Evolutionary conservation across 129 eudicot genomes (phyloP).

Genomic region (Flaveria trinervia): DNA sequence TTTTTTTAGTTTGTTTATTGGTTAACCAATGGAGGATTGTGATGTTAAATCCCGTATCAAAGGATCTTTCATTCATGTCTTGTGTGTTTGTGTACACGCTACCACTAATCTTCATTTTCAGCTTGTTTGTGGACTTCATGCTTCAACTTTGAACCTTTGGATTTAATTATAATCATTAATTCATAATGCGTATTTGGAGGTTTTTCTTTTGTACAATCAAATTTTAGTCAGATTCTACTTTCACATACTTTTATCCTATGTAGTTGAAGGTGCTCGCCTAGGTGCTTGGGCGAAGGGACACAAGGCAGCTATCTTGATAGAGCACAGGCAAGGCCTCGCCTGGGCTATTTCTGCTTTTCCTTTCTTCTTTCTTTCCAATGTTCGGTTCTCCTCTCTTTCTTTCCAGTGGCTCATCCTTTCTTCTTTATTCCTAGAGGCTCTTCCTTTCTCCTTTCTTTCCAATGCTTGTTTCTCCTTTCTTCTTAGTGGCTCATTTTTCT

Average conservation of each 20-base stretch:
- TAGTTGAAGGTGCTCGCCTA: too few species aligned
- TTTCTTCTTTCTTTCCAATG: too few species aligned
- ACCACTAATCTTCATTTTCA: background rate
- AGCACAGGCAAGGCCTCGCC: too few species aligned
- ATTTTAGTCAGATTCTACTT: background rate
- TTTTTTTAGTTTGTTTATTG: background rate
- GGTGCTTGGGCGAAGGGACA: too few species aligned
- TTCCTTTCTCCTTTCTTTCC: too few species aligned
- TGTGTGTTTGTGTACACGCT: constrained; percentile 1
- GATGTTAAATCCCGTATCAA: background rate
- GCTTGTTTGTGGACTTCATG: background rate
- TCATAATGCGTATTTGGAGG: background rate
- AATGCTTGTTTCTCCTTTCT: too few species aligned
- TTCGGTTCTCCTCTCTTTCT: too few species aligned
- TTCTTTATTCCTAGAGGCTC: too few species aligned
- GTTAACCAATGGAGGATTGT: background rate
- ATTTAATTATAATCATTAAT: background rate
- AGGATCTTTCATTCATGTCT: background rate
- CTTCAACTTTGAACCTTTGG: background rate
- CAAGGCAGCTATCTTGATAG: too few species aligned
- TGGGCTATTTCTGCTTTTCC: too few species aligned
- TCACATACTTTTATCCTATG: background rate
- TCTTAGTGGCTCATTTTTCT: too few species aligned
- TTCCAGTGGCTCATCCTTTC: too few species aligned
- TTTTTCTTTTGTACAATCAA: background rate